phyloP scores from a whole-genome alignment of 208 protist genomes.

The Balamuthia mandrillaris region DNA sequence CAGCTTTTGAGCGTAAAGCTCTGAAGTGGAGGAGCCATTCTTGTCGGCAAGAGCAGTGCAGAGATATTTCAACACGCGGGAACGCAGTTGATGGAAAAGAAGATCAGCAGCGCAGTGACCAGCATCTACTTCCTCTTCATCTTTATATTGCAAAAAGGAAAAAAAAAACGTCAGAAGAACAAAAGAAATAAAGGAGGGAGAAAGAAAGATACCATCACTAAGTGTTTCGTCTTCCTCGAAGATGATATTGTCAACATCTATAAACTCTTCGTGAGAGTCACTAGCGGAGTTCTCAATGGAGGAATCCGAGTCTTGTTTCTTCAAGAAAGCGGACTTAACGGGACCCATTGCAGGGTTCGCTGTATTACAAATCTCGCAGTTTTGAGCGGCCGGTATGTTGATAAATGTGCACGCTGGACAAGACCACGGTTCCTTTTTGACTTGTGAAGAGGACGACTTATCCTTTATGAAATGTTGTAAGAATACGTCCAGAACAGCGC shows the following conservation, averaged over 20 bases:
- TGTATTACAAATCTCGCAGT: too few relatives aligned
- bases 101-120: neutral
- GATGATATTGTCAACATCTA: neutral
- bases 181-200: too few relatives aligned
- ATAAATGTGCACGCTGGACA: neutral
- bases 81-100: constrained; percentile 18
- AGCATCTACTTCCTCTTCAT: neutral
- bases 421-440: neutral
- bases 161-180: too few relatives aligned
- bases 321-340: neutral
- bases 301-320: neutral
- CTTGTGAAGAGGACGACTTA: too few relatives aligned
- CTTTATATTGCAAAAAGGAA: neutral
- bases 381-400: too few relatives aligned
- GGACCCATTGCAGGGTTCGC: too few relatives aligned
- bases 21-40: neutral
- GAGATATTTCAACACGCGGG: neutral
- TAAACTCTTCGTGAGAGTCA: neutral
- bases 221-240: neutral
- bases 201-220: too few relatives aligned
- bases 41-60: neutral
- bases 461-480: too few relatives aligned
- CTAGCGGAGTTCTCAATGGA: neutral
- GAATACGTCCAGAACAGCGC: too few relatives aligned
- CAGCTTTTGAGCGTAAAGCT: neutral